These are phyloP conservation scores for Eimeria tenella DNA, from an alignment of 169 alveolate species.

Conservation along the genomic window DNA sequence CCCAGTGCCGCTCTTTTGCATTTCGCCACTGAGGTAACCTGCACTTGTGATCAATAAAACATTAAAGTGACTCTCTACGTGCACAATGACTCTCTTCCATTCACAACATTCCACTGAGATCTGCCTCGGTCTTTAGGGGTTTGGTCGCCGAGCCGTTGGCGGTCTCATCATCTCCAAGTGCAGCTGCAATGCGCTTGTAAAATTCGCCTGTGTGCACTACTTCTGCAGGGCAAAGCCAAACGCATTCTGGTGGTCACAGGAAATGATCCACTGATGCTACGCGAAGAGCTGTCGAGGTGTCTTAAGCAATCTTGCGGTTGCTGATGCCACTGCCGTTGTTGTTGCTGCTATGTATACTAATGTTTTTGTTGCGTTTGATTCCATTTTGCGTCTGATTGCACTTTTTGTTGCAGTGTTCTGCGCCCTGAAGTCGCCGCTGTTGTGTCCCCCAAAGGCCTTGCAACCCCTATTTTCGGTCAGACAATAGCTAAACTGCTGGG, in stretches of 20 bases:
- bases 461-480: constrained; percentile 17
- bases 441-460: constrained; percentile 56
- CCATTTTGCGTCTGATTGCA: neutral
- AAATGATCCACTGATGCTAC: neutral
- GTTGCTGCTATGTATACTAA: neutral
- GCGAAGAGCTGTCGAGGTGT: constrained; percentile 61
- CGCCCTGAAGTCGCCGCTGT: constrained; percentile 47
- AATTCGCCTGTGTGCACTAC: neutral
- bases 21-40: constrained; percentile 49
- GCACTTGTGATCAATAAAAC: too few species aligned
- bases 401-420: constrained; percentile 39
- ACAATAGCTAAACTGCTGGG: constrained; percentile 35
- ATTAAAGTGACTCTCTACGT: too few species aligned
- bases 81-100: too few species aligned
- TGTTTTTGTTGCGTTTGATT: neutral
- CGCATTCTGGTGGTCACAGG: constrained; percentile 37
- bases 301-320: neutral
- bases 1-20: constrained; percentile 65
- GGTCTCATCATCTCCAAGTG: too few species aligned
- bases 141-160: too few species aligned
- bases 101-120: too few species aligned
- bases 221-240: constrained; percentile 59
- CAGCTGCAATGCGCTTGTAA: too few species aligned
- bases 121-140: too few species aligned
- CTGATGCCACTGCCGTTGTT: neutral